These are phyloP conservation scores for Priceomyces melissophilus DNA, from an alignment of 805 yeast genomes.

Conservation along the genomic window DNA sequence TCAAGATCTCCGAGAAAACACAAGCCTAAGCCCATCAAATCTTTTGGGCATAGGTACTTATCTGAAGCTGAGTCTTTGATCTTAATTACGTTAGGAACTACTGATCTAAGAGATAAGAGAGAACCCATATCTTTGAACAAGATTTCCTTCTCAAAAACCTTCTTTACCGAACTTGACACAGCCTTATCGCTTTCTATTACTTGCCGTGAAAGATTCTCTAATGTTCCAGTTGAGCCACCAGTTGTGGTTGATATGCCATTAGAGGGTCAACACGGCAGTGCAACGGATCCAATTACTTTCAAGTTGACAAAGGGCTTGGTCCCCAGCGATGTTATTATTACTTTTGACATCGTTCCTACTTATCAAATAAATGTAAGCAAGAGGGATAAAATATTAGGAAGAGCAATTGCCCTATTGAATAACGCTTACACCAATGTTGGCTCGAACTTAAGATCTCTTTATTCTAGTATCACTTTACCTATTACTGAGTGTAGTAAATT, in stretches of 20 bases:
- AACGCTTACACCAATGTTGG: conserved; percentile 68
- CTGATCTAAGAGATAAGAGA: conserved; percentile 61
- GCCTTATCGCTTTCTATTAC: conserved; percentile 72
- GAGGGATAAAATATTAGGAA: conserved; percentile 50
- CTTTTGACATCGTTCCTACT: conserved; percentile 88
- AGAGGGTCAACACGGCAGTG: conserved; percentile 68
- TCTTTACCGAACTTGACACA: conserved; percentile 82
- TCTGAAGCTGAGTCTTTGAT: conserved; percentile 62
- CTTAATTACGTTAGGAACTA: conserved; percentile 82
- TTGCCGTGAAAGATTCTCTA: conserved; percentile 26
- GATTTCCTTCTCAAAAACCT: conserved; percentile 72
- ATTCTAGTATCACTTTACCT: conserved; percentile 67
- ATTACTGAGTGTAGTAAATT: conserved; percentile 68
- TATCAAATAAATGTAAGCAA: conserved; percentile 48
- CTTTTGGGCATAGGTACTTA: conserved; percentile 81
- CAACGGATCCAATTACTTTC: conserved; percentile 75
- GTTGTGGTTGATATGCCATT: conserved; percentile 74
- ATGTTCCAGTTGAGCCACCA: conserved; percentile 44
- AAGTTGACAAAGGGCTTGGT: conserved; percentile 46
- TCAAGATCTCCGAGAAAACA: conserved; percentile 22
- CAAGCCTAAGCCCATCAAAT: conserved; percentile 57
- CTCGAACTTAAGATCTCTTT: conserved; percentile 58
- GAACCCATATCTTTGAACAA: conserved; percentile 66
- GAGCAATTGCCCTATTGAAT: conserved; percentile 75
- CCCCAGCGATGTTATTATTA: conserved; percentile 54